Base-by-base conservation (phyloP, 805 yeast genomes). In the Spathaspora hagerdaliae region DNA sequence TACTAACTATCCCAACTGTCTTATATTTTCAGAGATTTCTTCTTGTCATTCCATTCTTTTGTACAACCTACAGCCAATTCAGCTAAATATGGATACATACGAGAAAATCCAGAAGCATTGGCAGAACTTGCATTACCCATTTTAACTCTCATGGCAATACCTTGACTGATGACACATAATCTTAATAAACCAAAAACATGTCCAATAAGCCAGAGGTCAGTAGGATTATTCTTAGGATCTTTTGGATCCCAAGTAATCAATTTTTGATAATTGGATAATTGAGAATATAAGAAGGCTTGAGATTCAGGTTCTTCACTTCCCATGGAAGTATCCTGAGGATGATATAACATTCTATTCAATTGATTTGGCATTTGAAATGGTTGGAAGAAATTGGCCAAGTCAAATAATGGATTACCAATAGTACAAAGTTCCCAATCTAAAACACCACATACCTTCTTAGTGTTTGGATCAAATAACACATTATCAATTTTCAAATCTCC, bases 351-450 rank as follows among this genome's bases (percentile, higher is more conserved):
- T 31, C 46, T 41, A 51, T 75, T 74, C 45, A 75, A 51, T 32
- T 56, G 41, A 7, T 57, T 53, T 0, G 83, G 77, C 46, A 78
- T 55, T 38, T 65, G 69, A 54, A 72, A 79, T 10, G 83, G 81
- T 54, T 78, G 83, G 26, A 81, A 61, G 27, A 80, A 65, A 54
- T 81, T 81, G 13, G 83, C 77, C 29, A 81, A 61, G 52, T 81
- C 87, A 48, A 82, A 81, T 38, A 81, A 58, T 0, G 87, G 87
- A 51, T 81, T 83, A 0, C 87, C 87, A 46, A 78, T 65, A 0
- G 86, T 81, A 50, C 84, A 79, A 35, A 81, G 61, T 56, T 81
- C 87, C 87, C 87, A 81, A 55, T 81, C 86, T 36, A 81, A 64
- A 2, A 81, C 77, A 0, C 85, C 84, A 41, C 75, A 61, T 2